Conservation (phyloP, 2,329 filamentous ascomycete genomes). For the Ceratocystis papillata region DNA sequence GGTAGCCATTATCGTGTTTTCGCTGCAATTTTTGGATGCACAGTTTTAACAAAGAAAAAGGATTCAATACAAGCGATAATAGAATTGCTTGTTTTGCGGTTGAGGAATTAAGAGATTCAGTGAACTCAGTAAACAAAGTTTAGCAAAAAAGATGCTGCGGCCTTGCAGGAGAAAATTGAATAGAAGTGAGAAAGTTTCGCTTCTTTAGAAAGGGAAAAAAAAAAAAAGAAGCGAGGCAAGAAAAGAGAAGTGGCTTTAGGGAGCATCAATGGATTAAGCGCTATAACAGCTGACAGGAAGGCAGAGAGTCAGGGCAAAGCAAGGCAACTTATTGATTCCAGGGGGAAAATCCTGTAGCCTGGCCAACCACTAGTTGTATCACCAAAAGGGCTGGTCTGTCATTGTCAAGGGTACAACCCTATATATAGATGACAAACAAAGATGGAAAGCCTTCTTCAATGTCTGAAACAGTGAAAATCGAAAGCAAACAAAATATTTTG, state of each 20-base stretch:
- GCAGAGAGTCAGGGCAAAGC: not conserved
- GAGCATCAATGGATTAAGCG: conserved; percentile 6
- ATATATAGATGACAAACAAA: not conserved
- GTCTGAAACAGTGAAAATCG: too few relatives aligned
- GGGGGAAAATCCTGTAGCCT: conserved; percentile 17
- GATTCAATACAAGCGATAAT: conserved; percentile 27
- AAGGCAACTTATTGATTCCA: conserved; percentile 2
- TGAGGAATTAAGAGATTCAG: not conserved
- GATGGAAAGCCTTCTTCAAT: too few relatives aligned
- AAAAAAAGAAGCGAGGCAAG: not conserved
- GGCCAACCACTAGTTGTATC: conserved; percentile 7
- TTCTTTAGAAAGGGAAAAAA: not conserved
- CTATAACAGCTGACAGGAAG: conserved; percentile 5
- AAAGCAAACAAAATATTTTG: too few relatives aligned
- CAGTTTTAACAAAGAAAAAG: conserved; percentile 28
- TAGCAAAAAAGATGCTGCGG: not conserved
- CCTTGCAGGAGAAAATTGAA: not conserved
- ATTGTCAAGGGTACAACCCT: not conserved
- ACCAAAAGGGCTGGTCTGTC: not conserved
- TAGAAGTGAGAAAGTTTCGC: not conserved
- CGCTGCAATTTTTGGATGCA: conserved; percentile 17
- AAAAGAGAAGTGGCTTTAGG: conserved; percentile 5
- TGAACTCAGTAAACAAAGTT: not conserved
- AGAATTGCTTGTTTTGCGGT: not conserved
- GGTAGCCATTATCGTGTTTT: conserved; percentile 42